Percentiles rank a stretch among this genome's conserved stretches.
phyloP scores from a whole-genome alignment of 441 rosid species.

The Erodium texanum region DNA sequence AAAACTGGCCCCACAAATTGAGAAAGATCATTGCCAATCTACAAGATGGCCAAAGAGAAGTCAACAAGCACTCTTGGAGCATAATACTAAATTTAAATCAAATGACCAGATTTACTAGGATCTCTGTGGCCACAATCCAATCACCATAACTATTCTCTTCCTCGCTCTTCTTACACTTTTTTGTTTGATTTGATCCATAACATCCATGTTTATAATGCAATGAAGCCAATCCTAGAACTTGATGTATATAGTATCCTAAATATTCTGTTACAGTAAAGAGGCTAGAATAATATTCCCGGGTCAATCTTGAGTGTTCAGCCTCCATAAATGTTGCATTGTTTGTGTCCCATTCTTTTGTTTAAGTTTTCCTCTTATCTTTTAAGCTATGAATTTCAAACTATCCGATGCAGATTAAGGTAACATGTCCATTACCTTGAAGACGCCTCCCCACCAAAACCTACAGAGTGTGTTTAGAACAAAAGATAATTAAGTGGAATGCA shows the following conservation, averaged over 20 bases:
- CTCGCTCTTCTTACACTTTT: background rate
- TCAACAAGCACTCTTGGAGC: constrained; percentile 2
- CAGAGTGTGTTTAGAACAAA: constrained; percentile 10
- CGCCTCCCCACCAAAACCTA: constrained; percentile 99
- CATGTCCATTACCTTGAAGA: constrained; percentile 71
- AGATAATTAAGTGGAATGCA: constrained; percentile 17
- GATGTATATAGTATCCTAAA: background rate
- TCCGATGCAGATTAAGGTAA: constrained; percentile 6
- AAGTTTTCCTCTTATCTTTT: background rate
- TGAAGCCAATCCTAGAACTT: background rate
- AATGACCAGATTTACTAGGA: background rate
- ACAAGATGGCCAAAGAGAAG: constrained; percentile 16
- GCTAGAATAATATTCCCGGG: background rate
- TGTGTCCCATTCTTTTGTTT: background rate
- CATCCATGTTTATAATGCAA: background rate
- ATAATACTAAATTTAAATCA: background rate
- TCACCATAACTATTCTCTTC: background rate
- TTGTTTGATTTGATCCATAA: background rate
- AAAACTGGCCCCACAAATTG: constrained; percentile 96
- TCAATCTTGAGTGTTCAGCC: background rate
- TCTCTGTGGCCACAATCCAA: background rate
- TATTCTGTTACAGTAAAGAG: background rate
- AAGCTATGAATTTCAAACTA: constrained; percentile 8
- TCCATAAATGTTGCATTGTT: constrained; percentile 1
- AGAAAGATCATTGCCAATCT: constrained; percentile 91